Evolutionary conservation across 2,329 filamentous ascomycete species (phyloP).

Genomic region (Aspergillus pseudoglaucus): DNA sequence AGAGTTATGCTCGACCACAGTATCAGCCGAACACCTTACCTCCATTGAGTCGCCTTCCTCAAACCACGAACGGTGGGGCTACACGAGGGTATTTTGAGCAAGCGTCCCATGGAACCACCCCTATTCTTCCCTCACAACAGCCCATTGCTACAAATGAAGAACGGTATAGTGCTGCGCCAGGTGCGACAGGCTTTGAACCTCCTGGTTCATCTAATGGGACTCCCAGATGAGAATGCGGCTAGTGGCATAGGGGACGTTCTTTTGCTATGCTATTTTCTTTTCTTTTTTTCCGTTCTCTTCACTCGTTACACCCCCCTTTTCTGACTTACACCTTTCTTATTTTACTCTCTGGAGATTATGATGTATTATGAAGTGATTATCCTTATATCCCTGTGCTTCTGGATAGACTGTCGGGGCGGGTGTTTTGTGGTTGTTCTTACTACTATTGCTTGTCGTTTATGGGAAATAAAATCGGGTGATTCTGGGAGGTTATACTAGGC

Average conservation of each 20-base stretch:
- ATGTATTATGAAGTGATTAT: conserved; percentile 6
- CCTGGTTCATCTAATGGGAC: conserved; percentile 27
- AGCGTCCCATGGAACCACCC: conserved; percentile 24
- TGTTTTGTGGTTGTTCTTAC: conserved; percentile 12
- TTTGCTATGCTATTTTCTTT: conserved; percentile 7
- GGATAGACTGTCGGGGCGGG: conserved; percentile 27
- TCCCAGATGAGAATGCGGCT: conserved; percentile 18
- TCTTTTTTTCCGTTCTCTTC: neutral
- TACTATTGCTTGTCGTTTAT: conserved; percentile 9
- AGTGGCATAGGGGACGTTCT: conserved; percentile 2
- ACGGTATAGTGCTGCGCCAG: conserved; percentile 24
- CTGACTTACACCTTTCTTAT: conserved; percentile 5
- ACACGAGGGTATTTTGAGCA: conserved; percentile 29
- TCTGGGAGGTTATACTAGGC: conserved; percentile 20
- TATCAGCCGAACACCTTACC: conserved; percentile 25
- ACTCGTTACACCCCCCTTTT: conserved; percentile 9
- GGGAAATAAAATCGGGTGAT: conserved; percentile 16
- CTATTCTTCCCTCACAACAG: conserved; percentile 29
- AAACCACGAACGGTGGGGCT: conserved; percentile 22
- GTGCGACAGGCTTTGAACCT: conserved; percentile 22
- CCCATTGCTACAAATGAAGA: conserved; percentile 25
- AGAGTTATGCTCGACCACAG: conserved; percentile 28
- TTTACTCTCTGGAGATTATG: conserved; percentile 2
- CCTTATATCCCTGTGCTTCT: conserved; percentile 17
- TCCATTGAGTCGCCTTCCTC: conserved; percentile 27